Evolutionary conservation across 2,329 filamentous ascomycete species (phyloP), one percentile per base, ranked within the genome.

Genomic region (Fusarium camptoceras): DNA sequence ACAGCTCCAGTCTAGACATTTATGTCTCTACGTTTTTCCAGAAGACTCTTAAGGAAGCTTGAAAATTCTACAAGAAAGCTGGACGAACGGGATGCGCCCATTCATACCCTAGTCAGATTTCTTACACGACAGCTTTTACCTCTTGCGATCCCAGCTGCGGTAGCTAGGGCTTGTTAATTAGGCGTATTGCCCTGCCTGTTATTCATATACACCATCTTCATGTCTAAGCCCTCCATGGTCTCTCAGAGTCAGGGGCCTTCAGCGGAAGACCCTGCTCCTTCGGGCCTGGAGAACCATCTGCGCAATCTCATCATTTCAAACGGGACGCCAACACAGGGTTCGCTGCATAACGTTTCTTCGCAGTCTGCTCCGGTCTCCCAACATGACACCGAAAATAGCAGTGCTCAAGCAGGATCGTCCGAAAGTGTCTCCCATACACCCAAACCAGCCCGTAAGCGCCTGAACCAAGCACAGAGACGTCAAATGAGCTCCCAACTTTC

Each of bases 381-480:
- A 18, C 34, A 59, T 51, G 46, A 11, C 15, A 31, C 47, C 15
- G 47, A 24, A 15, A 49, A 54, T 24, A 37, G 30, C 27, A 39
- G 20, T n/a, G 18, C 42, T 46, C 27, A n/a, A 18, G 22, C n/a
- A 20, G 61, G 57, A 24, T 27, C 53, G 46, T 42, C 62, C 24
- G 64, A 62, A 55, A 51, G 53, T 4, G 16, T 41, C 15, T 49
- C 67, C 9, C 65, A 71, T 43, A 53, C 71, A 22, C 74, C 72
- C 69, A 82, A 78, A 55, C 59, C 75, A n/a, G 64, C 71, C 53
- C 81, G 81, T 71, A 88, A 84, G 71, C 86, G 88, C 24, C 85
- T 82, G 5, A 91, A 91, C 64, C 89, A 91, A 74, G 88, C 88
- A 3, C 87, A 90, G 71, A 83, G 88, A 50, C 85, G 88, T 24